Conservation (phyloP, 805 yeast genomes). For the Yarrowia porcina region DNA sequence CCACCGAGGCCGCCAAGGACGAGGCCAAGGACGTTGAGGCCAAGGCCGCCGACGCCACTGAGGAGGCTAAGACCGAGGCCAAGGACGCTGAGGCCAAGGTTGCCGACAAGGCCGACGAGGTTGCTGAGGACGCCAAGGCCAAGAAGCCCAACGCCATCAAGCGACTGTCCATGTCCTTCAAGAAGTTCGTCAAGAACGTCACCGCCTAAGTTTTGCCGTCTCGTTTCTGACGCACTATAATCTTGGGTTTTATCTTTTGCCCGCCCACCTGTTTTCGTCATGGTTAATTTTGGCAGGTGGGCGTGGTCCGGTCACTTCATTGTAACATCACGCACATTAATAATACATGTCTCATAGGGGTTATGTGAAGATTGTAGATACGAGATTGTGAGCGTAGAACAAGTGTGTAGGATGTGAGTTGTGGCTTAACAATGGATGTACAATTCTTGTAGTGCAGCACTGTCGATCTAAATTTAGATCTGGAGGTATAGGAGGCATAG, state of each 20-base stretch:
- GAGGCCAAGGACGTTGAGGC: conserved; percentile 25
- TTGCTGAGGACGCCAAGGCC: conserved; percentile 25
- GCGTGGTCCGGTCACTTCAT: conserved; percentile 20
- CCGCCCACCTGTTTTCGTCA: background rate
- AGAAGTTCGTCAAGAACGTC: conserved; percentile 37
- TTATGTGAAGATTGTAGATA: no score
- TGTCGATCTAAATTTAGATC: no score
- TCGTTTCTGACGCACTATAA: background rate
- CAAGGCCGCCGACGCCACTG: conserved; percentile 28
- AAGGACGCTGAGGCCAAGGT: conserved; percentile 26
- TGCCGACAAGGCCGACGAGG: conserved; percentile 30
- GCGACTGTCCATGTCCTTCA: conserved; percentile 32
- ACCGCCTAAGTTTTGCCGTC: conserved; percentile 31
- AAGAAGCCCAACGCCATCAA: conserved; percentile 34
- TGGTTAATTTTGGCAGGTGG: conserved; percentile 17
- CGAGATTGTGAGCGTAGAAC: no score
- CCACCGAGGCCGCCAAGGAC: conserved; percentile 28
- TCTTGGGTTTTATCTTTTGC: background rate
- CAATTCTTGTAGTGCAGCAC: no score
- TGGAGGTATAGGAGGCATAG: no score
- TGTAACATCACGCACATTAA: conserved; percentile 9
- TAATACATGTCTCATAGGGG: conserved; percentile 23
- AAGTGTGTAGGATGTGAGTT: no score
- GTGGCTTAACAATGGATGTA: no score
- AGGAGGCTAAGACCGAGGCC: conserved; percentile 27